Evolutionary conservation across 345 rosid genomes (phyloP), one percentile per base, ranked within the genome.

Genomic region (Chamaenerion angustifolium): DNA sequence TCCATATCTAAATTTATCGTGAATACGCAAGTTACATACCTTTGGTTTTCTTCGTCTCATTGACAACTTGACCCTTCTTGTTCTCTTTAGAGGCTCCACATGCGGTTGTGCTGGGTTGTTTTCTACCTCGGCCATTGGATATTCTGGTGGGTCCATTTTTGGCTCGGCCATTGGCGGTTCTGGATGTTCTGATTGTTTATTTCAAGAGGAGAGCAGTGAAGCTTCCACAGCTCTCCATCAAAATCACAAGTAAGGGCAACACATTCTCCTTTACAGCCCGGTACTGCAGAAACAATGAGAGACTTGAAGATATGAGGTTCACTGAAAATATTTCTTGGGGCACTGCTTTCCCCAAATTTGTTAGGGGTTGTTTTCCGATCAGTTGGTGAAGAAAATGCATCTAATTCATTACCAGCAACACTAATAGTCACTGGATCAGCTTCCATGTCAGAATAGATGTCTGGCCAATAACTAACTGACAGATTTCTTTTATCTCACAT

Each of bases 181-280:
- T n/a, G n/a, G n/a, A n/a, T n/a, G n/a, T n/a, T n/a, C n/a, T n/a
- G n/a, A n/a, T 63, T 59, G 43, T 53, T 52, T 59, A 87, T 57
- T 21, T 67, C 77, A 55, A 50, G 23, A 43, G 78, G 79, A 58
- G 69, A 76, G 68, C 96, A 84, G 55, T 73, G 56, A 59, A 83
- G 80, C 61, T 63, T 80, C 88, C 93, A 82, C 48, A 84, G 73
- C 63, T 87, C 88, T 45, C 95, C 95, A 37, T 52, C 71, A 8
- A 80, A 83, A 67, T 76, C 62, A 68, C 92, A 78, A 0, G 71
- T 83, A 56, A 83, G 56, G 57, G 95, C 92, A 64, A 81, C 63
- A 61, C 87, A 84, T 10, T 61, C 58, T 35, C 73, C 71, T 55
- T 62, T 64, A 6, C 41, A 12, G 43, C 54, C 56, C 56, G 51